These are phyloP conservation scores for Mucor velutinosus DNA, from an alignment of 371 early-diverging fungal genomes.

Conservation along the genomic window DNA sequence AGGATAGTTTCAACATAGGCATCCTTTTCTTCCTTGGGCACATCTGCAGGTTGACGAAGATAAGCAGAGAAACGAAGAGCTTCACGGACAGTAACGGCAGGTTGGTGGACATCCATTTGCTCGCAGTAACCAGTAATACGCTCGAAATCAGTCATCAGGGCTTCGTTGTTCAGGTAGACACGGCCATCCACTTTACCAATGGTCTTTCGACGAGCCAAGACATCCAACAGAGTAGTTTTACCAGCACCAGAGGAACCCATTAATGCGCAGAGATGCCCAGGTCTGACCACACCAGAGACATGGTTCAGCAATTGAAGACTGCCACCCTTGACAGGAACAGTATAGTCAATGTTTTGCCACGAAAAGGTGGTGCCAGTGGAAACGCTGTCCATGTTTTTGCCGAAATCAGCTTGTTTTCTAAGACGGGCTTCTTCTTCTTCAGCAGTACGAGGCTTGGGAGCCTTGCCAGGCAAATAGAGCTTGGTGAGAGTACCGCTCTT, in stretches of 20 bases:
- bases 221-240: slow-evolving; percentile 88
- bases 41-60: slow-evolving; percentile 64
- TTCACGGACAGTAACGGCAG: slow-evolving; percentile 67
- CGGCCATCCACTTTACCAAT: slow-evolving; percentile 75
- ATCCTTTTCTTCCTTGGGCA: slow-evolving; percentile 63
- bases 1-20: slow-evolving; percentile 73
- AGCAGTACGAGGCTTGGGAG: slow-evolving; percentile 28
- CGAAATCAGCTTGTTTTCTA: slow-evolving; percentile 16
- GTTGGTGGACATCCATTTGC: slow-evolving; percentile 81
- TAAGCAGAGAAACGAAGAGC: slow-evolving; percentile 74
- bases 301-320: slow-evolving; percentile 53
- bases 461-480: slow-evolving; percentile 51
- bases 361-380: slow-evolving; percentile 54
- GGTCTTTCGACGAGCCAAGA: slow-evolving; percentile 79
- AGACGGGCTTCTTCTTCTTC: slow-evolving; percentile 29
- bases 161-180: slow-evolving; percentile 65
- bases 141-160: slow-evolving; percentile 59
- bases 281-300: slow-evolving; percentile 56
- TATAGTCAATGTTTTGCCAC: slow-evolving; percentile 61
- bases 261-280: slow-evolving; percentile 75
- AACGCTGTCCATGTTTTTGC: slow-evolving; percentile 31
- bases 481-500: slow-evolving; percentile 54
- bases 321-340: slow-evolving; percentile 62
- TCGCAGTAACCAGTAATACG: slow-evolving; percentile 83
- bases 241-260: slow-evolving; percentile 90